These are phyloP conservation scores for Talaromyces thailandensis DNA, from an alignment of 495 filamentous ascomycete species.

Conservation along the genomic window DNA sequence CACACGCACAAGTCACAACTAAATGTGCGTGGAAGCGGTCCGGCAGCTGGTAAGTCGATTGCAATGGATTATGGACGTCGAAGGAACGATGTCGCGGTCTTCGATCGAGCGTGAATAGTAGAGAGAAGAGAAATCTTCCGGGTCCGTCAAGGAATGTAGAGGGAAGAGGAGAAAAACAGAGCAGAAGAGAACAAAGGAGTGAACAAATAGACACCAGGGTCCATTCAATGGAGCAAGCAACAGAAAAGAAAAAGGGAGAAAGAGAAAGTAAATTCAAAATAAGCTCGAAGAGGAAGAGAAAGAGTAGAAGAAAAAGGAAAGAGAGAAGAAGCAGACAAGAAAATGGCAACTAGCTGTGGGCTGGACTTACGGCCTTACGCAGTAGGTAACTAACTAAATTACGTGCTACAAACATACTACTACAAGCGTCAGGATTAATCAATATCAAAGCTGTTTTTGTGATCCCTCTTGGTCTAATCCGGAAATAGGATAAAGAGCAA, in stretches of 20 bases:
- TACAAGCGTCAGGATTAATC: neutral
- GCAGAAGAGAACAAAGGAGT: neutral
- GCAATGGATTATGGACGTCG: neutral
- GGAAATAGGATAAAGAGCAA: neutral
- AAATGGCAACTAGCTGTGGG: too few species aligned
- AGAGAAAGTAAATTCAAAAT: neutral
- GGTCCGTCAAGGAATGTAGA: neutral
- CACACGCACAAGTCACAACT: neutral
- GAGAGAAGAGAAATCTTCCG: neutral
- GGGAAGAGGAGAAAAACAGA: neutral
- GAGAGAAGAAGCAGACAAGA: neutral
- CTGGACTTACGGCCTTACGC: too few species aligned
- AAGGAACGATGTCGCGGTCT: neutral
- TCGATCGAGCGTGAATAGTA: neutral
- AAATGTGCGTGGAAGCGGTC: neutral
- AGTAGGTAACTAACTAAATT: neutral
- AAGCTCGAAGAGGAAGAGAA: neutral
- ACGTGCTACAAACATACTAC: neutral
- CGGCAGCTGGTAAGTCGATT: neutral
- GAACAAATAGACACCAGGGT: conserved; percentile 1
- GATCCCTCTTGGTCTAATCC: neutral
- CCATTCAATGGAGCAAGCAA: conserved; percentile 1
- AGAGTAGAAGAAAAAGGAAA: neutral
- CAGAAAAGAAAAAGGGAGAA: neutral
- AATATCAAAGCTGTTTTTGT: neutral